Conservation (phyloP, 441 rosid genomes). For the Pelargonium citronellum region DNA sequence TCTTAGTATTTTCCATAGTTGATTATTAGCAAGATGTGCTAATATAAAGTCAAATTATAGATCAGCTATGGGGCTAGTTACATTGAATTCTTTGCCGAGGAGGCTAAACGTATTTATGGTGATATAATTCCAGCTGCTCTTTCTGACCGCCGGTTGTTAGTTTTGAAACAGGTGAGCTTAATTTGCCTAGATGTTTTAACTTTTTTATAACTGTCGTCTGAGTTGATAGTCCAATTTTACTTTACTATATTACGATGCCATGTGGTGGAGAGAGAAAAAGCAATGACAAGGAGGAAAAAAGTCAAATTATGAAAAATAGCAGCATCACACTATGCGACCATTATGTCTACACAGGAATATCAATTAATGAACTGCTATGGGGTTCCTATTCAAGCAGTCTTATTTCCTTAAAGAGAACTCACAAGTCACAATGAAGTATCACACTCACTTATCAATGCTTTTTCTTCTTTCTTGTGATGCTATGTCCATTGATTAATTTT, state of each 20-base stretch:
- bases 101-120: slow-evolving; percentile 90
- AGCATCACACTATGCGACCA: neutral
- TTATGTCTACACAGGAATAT: neutral
- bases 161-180: slow-evolving; percentile 69
- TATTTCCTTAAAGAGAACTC: neutral
- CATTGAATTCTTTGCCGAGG: slow-evolving; percentile 89
- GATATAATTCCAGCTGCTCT: slow-evolving; percentile 80
- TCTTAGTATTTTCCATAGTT: slow-evolving; percentile 19
- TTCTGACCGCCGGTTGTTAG: slow-evolving; percentile 73
- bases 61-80: slow-evolving; percentile 84
- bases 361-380: neutral
- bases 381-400: neutral
- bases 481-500: neutral
- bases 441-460: neutral
- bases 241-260: neutral
- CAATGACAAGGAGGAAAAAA: neutral
- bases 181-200: slow-evolving; percentile 6
- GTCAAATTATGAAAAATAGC: neutral
- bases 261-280: neutral
- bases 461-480: neutral
- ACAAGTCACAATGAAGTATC: neutral
- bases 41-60: slow-evolving; percentile 37
- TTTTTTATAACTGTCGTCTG: slow-evolving; percentile 2
- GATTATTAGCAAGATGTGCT: slow-evolving; percentile 28
- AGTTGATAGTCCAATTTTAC: slow-evolving; percentile 12